Evolutionary conservation across 2,329 filamentous ascomycete genomes (phyloP).

Genomic region (Geosmithia flava): DNA sequence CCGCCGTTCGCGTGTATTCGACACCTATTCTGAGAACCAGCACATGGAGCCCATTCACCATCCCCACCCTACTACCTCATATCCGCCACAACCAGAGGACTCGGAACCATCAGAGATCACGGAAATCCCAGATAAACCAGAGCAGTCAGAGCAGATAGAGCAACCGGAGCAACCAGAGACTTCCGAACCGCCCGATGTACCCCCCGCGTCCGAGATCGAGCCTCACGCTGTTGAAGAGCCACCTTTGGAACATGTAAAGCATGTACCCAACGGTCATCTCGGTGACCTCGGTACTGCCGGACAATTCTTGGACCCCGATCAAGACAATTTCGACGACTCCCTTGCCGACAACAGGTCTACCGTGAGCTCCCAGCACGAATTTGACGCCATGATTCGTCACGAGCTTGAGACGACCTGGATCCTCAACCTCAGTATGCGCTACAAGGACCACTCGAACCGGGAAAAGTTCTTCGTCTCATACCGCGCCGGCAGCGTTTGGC

Average conservation of each 20-base stretch:
- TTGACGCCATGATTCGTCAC: slow-evolving; percentile 51
- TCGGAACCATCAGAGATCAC: not conserved
- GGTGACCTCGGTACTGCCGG: not conserved
- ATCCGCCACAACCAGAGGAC: not conserved
- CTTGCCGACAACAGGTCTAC: not conserved
- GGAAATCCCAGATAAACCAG: not conserved
- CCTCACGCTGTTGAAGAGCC: not conserved
- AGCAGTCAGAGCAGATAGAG: not conserved
- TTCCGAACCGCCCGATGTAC: no score
- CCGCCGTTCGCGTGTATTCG: slow-evolving; percentile 24
- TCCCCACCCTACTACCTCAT: not conserved
- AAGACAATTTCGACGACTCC: not conserved
- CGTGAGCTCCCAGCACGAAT: not conserved
- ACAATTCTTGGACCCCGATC: not conserved
- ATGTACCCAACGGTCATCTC: not conserved
- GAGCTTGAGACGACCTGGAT: slow-evolving; percentile 90
- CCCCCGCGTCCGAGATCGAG: no score
- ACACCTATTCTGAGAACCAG: not conserved
- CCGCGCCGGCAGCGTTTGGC: slow-evolving; percentile 71
- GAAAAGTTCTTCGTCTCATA: slow-evolving; percentile 99
- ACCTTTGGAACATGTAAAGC: not conserved
- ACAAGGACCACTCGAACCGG: slow-evolving; percentile 78
- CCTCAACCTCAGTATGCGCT: slow-evolving; percentile 96
- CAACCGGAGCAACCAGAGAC: no score
- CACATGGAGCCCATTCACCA: not conserved